These are phyloP conservation scores for Aspergillus flavus DNA, from an alignment of 2,329 filamentous ascomycete genomes.

Conservation along the genomic window DNA sequence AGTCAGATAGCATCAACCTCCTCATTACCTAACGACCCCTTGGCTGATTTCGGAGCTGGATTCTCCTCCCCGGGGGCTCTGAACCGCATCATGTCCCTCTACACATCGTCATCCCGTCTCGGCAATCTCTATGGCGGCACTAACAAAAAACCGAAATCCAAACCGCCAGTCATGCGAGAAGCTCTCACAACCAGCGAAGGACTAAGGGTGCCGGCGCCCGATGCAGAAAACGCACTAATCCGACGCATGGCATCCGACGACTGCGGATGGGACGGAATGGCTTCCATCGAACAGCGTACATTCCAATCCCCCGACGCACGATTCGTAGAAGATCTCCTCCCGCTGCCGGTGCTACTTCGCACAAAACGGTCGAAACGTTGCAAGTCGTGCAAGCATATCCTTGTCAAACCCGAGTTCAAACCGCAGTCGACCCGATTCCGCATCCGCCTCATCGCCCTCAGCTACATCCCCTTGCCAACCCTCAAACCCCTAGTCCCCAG, in stretches of 20 bases:
- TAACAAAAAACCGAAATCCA: conserved; percentile 67
- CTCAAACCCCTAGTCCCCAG: conserved; percentile 61
- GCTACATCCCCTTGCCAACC: conserved; percentile 81
- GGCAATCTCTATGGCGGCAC: conserved; percentile 55
- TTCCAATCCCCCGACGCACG: conserved; percentile 56
- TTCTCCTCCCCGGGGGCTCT: conserved; percentile 78
- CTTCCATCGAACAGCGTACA: conserved; percentile 55
- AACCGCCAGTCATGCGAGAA: conserved; percentile 77
- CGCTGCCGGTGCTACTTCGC: conserved; percentile 78
- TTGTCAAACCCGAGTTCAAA: conserved; percentile 91
- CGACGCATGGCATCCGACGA: conserved; percentile 56
- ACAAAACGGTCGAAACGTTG: conserved; percentile 95
- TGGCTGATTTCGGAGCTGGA: conserved; percentile 50
- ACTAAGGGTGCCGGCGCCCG: conserved; percentile 62
- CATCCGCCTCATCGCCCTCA: conserved; percentile 84
- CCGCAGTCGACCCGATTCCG: conserved; percentile 86
- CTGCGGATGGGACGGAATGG: conserved; percentile 66
- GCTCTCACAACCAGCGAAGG: conserved; percentile 72
- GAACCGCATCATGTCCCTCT: conserved; percentile 87
- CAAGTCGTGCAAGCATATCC: conserved; percentile 87
- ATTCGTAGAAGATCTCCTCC: conserved; percentile 75
- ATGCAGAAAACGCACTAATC: conserved; percentile 63
- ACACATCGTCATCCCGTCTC: conserved; percentile 61
- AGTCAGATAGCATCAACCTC: conserved; percentile 70
- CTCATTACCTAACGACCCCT: conserved; percentile 53